Evolutionary conservation across 257 asterid genomes (phyloP), one percentile per base, ranked within the genome.

Genomic region (Rauvolfia tetraphylla): DNA sequence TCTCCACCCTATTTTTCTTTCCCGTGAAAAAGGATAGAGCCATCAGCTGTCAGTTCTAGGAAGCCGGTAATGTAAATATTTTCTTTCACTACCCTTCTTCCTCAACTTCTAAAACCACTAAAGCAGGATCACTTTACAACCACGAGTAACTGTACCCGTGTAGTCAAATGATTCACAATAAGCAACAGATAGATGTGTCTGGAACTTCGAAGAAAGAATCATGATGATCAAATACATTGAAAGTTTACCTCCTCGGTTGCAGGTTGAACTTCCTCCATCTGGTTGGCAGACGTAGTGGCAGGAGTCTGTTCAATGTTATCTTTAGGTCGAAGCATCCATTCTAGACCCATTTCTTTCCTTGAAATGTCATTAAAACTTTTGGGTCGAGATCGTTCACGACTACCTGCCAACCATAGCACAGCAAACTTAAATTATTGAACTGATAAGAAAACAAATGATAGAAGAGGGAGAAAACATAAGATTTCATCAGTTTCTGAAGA

Each of bases 321-420:
- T 72, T 88, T 86, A 3, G 98, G 94, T 71, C 89, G 89, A 78
- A 93, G 90, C 98, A 95, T 95, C 97, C 98, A 95, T n/a, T 92
- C 99, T 86, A 95, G 82, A 59, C 99, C 99, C 89, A 86, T 87
- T 84, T 91, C 96, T 84, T 88, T 92, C 84, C 99, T 87, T 78
- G 78, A 78, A 76, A 53, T 71, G 68, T 81, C 77, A 46, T 75
- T 80, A 59, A 71, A 70, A 75, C 79, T 81, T 58, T 66, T 83
- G n/a, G 76, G 72, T 72, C 81, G 81, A 72, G 85, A 81, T 85
- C 85, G 88, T 77, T 79, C 83, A 54, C 53, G 77, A 33, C 85
- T 82, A 75, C 68, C 92, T 84, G 78, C 79, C 65, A 79, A 13
- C 71, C 51, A 73, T 42, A 71, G 14, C 63, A 76, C 68, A 76